Base-by-base conservation (phyloP, 2,329 filamentous ascomycete species). In the Cercospora zeae-maydis region DNA sequence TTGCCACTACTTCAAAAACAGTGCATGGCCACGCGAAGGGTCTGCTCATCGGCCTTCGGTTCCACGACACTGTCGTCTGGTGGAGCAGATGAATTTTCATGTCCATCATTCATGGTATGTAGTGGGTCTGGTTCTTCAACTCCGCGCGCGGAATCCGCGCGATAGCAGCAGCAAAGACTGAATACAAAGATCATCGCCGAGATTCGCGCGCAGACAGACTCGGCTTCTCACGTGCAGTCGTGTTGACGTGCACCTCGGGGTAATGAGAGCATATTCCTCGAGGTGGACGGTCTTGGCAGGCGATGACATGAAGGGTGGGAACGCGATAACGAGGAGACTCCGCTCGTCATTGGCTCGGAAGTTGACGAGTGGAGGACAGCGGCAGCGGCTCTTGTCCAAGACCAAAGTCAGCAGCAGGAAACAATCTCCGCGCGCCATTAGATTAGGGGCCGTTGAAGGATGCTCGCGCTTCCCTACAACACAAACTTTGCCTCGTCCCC, bases 361-460 rank as follows among this genome's bases (percentile, higher is more conserved):
- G 36, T 16, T 42, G 54, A 14, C 24, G 33, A 37, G 54, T 57
- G 54, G 34, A 42, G 24, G 16, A 19, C 24, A 37, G 37, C 54
- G 54, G 54, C 36, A 57, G 54, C 54, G 54, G 54, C 54, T 57
- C 54, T 57, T 39, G 21, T 31, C 54, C 54, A 57, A 45, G 27
- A 34, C 27, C 27, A 53, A 53, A 53, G 49, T 53, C 31, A 53
- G 49, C 49, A 53, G 49, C 49, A 53, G 49, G 31, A 53, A 53
- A 31, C 27, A 53, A 53, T 53, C 49, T 53, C 49, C 49, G 49
- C 49, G 49, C 31, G 27, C 49, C 49, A 33, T 33, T 53, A 53
- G 49, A 53, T 53, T 53, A 53, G 49, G 49, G 49, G 49, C 49
- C 49, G 31, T 53, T 27, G n/a, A 34, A 33, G 49, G 27, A 34